Evolutionary conservation across 352 stramenopile genomes (phyloP).

Genomic region (Pythium scleroteichum): DNA sequence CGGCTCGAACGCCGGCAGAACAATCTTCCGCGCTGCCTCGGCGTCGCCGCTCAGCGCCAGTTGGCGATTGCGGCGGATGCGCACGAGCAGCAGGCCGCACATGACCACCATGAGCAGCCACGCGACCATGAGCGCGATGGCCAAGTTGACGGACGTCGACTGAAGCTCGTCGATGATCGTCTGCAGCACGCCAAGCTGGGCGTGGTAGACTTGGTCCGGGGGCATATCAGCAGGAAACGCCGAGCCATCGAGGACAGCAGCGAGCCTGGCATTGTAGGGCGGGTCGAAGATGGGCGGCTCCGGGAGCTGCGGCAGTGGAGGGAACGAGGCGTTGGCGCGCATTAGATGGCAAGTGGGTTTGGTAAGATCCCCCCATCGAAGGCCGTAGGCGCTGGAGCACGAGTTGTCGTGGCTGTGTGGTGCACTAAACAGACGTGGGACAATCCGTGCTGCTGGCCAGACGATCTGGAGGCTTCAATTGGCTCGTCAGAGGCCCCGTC

Average conservation of each 20-base stretch:
- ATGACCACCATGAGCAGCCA: slow-evolving; percentile 7
- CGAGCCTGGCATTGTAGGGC: slow-evolving; percentile 13
- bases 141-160: not conserved
- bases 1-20: slow-evolving; percentile 68
- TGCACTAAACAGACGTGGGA: too few relatives aligned
- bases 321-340: not conserved
- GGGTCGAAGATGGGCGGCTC: slow-evolving; percentile 23
- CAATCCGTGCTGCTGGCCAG: too few relatives aligned
- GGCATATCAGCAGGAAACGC: not conserved
- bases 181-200: not conserved
- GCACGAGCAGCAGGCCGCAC: slow-evolving; percentile 37
- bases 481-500: too few relatives aligned
- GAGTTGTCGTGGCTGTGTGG: too few relatives aligned
- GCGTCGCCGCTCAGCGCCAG: slow-evolving; percentile 48
- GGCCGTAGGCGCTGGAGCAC: not conserved
- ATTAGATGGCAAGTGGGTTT: too few relatives aligned
- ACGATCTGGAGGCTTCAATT: too few relatives aligned
- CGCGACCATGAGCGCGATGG: slow-evolving; percentile 10
- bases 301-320: slow-evolving; percentile 11
- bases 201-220: not conserved
- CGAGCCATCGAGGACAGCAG: not conserved
- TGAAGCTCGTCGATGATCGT: not conserved
- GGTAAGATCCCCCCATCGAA: too few relatives aligned
- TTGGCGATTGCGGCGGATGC: slow-evolving; percentile 56
- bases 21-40: slow-evolving; percentile 47